Evolutionary conservation across 1,284 basidiomycete species (phyloP).

Genomic region (Tremellales sp.): DNA sequence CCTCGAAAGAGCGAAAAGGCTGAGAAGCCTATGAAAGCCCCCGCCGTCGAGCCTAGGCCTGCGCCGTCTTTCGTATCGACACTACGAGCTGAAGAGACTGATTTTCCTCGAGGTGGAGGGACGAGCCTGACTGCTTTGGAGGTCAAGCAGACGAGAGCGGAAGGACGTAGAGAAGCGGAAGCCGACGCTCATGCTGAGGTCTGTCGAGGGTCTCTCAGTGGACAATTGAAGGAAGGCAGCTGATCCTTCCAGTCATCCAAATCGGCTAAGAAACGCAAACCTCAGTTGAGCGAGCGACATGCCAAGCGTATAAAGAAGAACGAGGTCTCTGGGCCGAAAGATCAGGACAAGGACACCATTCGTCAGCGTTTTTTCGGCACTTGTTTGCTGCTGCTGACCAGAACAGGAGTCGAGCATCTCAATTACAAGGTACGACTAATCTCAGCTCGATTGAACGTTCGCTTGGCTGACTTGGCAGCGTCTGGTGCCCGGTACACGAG

Average conservation of each 20-base stretch:
- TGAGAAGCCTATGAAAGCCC: not conserved
- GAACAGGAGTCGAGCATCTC: conserved; percentile 72
- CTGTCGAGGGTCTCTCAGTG: conserved; percentile 9
- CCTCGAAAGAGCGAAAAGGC: not conserved
- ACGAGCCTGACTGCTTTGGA: conserved; percentile 79
- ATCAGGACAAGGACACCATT: conserved; percentile 45
- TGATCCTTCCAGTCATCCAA: conserved; percentile 46
- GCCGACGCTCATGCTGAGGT: conserved; percentile 62
- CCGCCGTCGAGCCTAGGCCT: conserved; percentile 18
- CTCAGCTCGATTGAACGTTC: not conserved
- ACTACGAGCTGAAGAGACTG: conserved; percentile 68
- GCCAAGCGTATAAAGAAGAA: conserved; percentile 51
- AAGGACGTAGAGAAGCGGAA: conserved; percentile 79
- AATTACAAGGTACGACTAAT: conserved; percentile 74
- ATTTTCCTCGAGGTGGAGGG: conserved; percentile 87
- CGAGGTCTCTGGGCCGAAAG: conserved; percentile 53
- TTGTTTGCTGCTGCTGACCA: conserved; percentile 6
- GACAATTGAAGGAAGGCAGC: conserved; percentile 3
- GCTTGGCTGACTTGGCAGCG: conserved; percentile 56
- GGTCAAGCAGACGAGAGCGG: conserved; percentile 76
- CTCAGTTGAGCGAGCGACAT: conserved; percentile 33
- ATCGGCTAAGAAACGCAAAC: conserved; percentile 32
- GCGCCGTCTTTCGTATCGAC: conserved; percentile 45
- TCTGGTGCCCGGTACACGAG: conserved; percentile 74
- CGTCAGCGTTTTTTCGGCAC: conserved; percentile 15